Conservation (phyloP, 345 rosid species). For the thale cress (Arabidopsis thaliana) region DNA sequence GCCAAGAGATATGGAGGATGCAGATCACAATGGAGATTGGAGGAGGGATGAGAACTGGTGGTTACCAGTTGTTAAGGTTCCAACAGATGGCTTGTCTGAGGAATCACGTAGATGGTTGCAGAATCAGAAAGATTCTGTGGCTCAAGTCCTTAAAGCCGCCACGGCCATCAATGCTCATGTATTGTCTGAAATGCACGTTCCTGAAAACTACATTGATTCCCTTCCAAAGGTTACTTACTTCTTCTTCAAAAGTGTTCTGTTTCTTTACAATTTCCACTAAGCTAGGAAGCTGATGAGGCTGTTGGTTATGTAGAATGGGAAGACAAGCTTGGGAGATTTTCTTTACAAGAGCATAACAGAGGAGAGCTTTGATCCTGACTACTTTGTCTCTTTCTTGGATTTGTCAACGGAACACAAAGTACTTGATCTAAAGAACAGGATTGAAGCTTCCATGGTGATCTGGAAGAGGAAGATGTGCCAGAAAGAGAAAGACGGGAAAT, state of each 20-base stretch:
- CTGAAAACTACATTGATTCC: constrained; percentile 83
- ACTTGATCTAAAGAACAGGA: constrained; percentile 85
- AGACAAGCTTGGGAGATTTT: constrained; percentile 80
- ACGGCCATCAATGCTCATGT: constrained; percentile 88
- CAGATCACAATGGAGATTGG: constrained; percentile 53
- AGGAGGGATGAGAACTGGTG: constrained; percentile 82
- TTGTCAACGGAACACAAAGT: constrained; percentile 81
- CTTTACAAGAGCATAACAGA: constrained; percentile 86
- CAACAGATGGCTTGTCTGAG: constrained; percentile 69
- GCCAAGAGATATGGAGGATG: constrained; percentile 55
- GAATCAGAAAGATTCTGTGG: constrained; percentile 78
- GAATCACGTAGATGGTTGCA: constrained; percentile 63
- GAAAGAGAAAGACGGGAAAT: constrained; percentile 76
- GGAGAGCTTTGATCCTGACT: constrained; percentile 77
- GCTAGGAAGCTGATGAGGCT: neutral
- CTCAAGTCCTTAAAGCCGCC: constrained; percentile 90
- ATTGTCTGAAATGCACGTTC: constrained; percentile 82
- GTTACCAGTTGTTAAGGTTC: constrained; percentile 81
- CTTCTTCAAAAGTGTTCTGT: constrained; percentile 1
- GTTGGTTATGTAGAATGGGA: constrained; percentile 65
- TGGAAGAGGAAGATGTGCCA: constrained; percentile 87
- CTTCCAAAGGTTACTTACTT: constrained; percentile 75
- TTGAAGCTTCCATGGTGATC: constrained; percentile 94
- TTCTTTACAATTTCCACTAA: neutral
- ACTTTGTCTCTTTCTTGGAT: constrained; percentile 75